Conservation (phyloP, 345 rosid species). For the Moringa oleifera region DNA sequence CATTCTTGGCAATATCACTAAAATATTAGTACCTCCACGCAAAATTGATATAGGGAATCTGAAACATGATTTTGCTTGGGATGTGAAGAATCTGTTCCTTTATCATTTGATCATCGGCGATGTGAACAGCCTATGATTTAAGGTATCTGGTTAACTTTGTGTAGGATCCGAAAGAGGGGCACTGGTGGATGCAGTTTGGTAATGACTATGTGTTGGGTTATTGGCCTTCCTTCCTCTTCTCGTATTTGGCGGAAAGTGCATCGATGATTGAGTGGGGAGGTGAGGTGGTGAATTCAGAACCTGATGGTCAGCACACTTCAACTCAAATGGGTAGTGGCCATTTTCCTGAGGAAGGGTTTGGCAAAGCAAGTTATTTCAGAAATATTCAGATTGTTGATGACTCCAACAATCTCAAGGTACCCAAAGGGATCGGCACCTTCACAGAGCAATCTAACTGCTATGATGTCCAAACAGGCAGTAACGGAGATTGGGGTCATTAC, state of each 20-base stretch:
- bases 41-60: conserved; percentile 10
- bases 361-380: conserved; percentile 87
- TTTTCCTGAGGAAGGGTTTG: conserved; percentile 93
- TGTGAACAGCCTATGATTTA: too few species aligned
- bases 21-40: neutral
- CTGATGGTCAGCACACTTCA: conserved; percentile 79
- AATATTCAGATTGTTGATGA: conserved; percentile 82
- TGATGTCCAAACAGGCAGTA: conserved; percentile 79
- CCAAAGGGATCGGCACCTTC: conserved; percentile 81
- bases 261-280: conserved; percentile 99
- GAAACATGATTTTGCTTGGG: conserved; percentile 19
- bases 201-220: conserved; percentile 79
- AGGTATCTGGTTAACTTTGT: neutral
- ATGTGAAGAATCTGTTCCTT: conserved; percentile 16
- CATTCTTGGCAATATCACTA: conserved; percentile 8
- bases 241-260: conserved; percentile 84
- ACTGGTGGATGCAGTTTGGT: conserved; percentile 99
- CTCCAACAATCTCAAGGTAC: conserved; percentile 91
- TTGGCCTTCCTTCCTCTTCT: conserved; percentile 96
- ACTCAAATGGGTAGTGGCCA: conserved; percentile 98
- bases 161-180: conserved; percentile 95
- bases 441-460: conserved; percentile 94
- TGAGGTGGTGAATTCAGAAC: conserved; percentile 86
- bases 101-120: conserved; percentile 4
- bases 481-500: conserved; percentile 98